Evolutionary conservation across 768 basidiomycete genomes (phyloP), one percentile per base, ranked within the genome.

Genomic region (Termitomyces sp.): DNA sequence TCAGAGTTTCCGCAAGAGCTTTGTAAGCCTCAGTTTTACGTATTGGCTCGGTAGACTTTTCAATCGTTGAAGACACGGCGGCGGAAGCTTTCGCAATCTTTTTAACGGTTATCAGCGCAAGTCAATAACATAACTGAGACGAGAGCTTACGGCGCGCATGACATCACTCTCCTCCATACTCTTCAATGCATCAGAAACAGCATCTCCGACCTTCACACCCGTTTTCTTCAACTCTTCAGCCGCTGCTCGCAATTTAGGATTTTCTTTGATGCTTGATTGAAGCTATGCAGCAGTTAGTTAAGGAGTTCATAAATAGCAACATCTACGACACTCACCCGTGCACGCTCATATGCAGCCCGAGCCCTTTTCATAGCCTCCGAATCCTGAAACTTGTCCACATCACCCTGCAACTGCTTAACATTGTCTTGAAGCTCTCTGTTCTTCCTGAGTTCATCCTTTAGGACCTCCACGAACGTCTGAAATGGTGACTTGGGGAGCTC

Each of bases 1-100:
- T 76, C 15, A 99, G 75, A 2, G 92, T 92, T 46, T 96, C 93
- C 0, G 93, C 84, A 7, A 98, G 76, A 1, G 87, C 78, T 75
- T 97, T 97, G 77, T 99, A 99, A 0, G 96, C 92, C 15, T 84
- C 87, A 2, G 96, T 99, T 61, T 97, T 94, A 44, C 97, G 88
- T 59, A 99, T 90, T n/a, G 96, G 96, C 60, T 96, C 94, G 3
- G 97, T 98, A 15, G 93, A 90, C 46, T 87, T 85, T 48, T 87
- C 87, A 49, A 95, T 92, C 6, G 90, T 90, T 10, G 79, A 84
- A 7, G 94, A 94, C 56, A 96, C 85, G 6, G 92, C 91, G 16
- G 87, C 83, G 0, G 92, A 90, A 2, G 94, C 92, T 64, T 83
- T 81, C 7, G 92, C 88, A 58, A 98, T 88, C 92, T 95, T 28